Conservation (phyloP, 768 basidiomycete species). For the Amanita inopinata region DNA sequence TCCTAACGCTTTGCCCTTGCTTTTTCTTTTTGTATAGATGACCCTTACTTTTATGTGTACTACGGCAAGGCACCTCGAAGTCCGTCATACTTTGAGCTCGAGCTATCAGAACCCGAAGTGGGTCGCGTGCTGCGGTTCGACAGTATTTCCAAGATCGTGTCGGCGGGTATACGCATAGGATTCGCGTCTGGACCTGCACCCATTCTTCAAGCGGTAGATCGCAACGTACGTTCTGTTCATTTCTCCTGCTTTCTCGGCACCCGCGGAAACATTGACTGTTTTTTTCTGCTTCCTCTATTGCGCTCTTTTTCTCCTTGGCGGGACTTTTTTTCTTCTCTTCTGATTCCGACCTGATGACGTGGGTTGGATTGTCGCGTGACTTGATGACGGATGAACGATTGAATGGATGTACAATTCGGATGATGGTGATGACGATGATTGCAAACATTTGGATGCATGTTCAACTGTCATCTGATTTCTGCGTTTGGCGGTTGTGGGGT, state of each 20-base stretch:
- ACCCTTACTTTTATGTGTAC: slow-evolving; percentile 74
- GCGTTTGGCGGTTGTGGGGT: background rate
- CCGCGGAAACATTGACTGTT: background rate
- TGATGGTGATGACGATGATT: too few species aligned
- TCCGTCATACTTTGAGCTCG: slow-evolving; percentile 77
- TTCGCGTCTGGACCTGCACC: slow-evolving; percentile 68
- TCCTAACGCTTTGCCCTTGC: background rate
- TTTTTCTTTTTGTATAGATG: slow-evolving; percentile 35
- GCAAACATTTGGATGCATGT: too few species aligned
- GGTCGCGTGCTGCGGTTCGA: slow-evolving; percentile 86
- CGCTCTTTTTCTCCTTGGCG: background rate
- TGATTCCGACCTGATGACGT: too few species aligned
- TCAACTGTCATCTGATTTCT: slow-evolving; percentile 1
- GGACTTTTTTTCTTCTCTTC: too few species aligned
- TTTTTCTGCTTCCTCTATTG: slow-evolving; percentile 5
- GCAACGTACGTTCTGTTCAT: slow-evolving; percentile 39
- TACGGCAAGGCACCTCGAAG: slow-evolving; percentile 55
- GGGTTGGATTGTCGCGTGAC: too few species aligned
- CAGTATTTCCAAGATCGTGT: slow-evolving; percentile 78
- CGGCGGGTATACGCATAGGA: slow-evolving; percentile 71
- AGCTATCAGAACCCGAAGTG: slow-evolving; percentile 51
- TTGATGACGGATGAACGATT: too few species aligned
- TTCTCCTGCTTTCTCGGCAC: slow-evolving; percentile 7
- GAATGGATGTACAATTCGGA: too few species aligned
- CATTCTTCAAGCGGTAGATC: slow-evolving; percentile 61